Conservation (phyloP, 2,329 filamentous ascomycete species). For the Fusarium sp. region DNA sequence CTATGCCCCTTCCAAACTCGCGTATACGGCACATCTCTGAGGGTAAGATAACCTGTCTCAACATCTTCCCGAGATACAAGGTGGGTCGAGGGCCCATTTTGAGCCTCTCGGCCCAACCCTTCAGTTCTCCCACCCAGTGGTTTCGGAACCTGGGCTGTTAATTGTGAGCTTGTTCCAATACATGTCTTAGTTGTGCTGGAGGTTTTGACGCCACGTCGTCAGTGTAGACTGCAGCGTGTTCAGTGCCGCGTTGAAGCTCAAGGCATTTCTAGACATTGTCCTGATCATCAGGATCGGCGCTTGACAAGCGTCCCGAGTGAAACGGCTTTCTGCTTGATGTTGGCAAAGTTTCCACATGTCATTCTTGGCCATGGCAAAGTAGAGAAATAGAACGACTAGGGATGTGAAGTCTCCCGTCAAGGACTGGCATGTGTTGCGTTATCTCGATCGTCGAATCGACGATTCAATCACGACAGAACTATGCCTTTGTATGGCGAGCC, state of each 20-base stretch:
- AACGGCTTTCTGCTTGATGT: not conserved
- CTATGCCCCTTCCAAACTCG: not conserved
- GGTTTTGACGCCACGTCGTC: not conserved
- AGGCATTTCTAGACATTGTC: not conserved
- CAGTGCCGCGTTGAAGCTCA: not conserved
- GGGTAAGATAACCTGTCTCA: not conserved
- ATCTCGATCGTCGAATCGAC: not conserved
- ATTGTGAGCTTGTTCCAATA: slow-evolving; percentile 25
- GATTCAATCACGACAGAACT: not conserved
- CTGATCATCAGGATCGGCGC: slow-evolving; percentile 29
- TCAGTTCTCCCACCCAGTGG: not conserved
- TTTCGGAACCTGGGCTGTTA: slow-evolving; percentile 5
- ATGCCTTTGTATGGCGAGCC: not conserved
- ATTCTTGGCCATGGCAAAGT: slow-evolving; percentile 37
- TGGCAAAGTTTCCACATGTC: slow-evolving; percentile 30
- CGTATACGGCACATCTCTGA: not conserved
- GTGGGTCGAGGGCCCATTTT: slow-evolving; percentile 14
- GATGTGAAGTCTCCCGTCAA: not conserved
- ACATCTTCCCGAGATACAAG: slow-evolving; percentile 3
- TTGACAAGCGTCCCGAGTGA: not conserved
- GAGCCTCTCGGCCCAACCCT: slow-evolving; percentile 2
- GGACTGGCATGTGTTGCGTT: slow-evolving; percentile 40
- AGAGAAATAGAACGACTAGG: slow-evolving; percentile 3
- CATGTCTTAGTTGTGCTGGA: slow-evolving; percentile 32
- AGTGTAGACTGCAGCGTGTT: not conserved